Evolutionary conservation across 2,329 filamentous ascomycete species (phyloP), one percentile per base, ranked within the genome.

Genomic region (Penicillium sp.): DNA sequence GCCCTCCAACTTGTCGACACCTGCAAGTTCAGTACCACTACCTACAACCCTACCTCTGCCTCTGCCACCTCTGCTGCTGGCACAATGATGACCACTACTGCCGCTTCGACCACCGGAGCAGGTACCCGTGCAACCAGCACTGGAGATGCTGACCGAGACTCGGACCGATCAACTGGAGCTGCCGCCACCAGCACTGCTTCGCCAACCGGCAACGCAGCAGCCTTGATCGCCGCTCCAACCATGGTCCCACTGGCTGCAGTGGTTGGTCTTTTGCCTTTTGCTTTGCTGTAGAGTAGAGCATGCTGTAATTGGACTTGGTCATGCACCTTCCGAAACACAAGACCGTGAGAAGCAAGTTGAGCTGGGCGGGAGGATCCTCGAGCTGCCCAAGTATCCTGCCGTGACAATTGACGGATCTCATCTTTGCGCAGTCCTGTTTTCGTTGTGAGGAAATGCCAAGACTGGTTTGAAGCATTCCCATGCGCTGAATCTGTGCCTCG

Each of bases 1-100:
- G 64, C 61, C 27, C 61, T 65, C 37, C 57, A 63, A 9, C 60
- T 66, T 28, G 57, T 66, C n/a, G 50, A 42, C 39, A 59, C 56
- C 25, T 66, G 64, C 53, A 47, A 46, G 8, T 50, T 66, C 27
- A 56, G 46, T 13, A 63, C 61, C 8, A 66, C 61, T 8, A 58
- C 54, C 18, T 66, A 60, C 44, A 56, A 56, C 32, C 36, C 62
- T 12, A 51, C 56, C 11, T 54, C 56, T 32, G 53, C 60, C 33
- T 18, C 18, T 18, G 18, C 18, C 18, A 18, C 18, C 18, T 18
- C 18, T 18, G 18, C 18, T 18, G 18, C 18, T 18, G 18, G 18
- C 18, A 18, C 18, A 18, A 18, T 18, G 18, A 18, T 18, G 18
- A 61, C 61, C 8, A 53, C 46, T 37, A 34, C 50, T 24, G 55